Evolutionary conservation across 495 filamentous ascomycete species (phyloP).

Genomic region (Penicillium tannophilum): DNA sequence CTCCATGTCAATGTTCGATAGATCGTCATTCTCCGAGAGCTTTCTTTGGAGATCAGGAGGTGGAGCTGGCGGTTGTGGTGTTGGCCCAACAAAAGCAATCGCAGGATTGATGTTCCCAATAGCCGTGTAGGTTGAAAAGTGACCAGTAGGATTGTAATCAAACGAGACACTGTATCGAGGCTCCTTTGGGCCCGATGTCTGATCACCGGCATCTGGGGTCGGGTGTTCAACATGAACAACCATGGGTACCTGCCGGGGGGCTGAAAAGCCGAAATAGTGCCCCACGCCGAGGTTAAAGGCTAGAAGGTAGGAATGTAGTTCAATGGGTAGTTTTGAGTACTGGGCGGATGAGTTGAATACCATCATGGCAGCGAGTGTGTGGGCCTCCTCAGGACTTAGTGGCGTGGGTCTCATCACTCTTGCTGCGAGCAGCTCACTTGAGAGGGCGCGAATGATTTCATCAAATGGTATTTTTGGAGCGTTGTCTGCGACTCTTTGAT

Average conservation of each 20-base stretch:
- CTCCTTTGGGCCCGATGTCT: not conserved
- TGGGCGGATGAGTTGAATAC: constrained; percentile 33
- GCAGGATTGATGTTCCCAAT: constrained; percentile 31
- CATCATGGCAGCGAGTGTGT: constrained; percentile 34
- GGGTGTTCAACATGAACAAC: constrained; percentile 26
- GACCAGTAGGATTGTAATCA: constrained; percentile 34
- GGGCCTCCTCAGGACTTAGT: constrained; percentile 37
- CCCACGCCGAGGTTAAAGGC: constrained; percentile 45
- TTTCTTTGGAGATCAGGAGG: constrained; percentile 19
- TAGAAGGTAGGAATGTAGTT: constrained; percentile 24
- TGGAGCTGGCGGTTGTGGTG: constrained; percentile 6
- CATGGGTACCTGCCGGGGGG: constrained; percentile 25
- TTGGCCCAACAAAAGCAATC: constrained; percentile 3
- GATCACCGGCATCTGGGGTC: not conserved
- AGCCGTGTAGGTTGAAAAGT: constrained; percentile 34
- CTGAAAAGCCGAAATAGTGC: constrained; percentile 38
- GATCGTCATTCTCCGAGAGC: constrained; percentile 19
- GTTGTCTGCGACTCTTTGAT: constrained; percentile 8
- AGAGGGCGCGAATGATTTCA: constrained; percentile 39
- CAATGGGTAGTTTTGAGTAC: constrained; percentile 33
- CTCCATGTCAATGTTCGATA: constrained; percentile 37
- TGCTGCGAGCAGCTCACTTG: constrained; percentile 36
- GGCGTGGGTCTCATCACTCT: constrained; percentile 28
- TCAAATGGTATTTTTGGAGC: constrained; percentile 32
- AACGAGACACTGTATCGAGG: constrained; percentile 31